Percentiles rank a stretch among this genome's conserved stretches.
Conservation (phyloP, 352 stramenopile genomes). For the Globisporangium radiosum region DNA sequence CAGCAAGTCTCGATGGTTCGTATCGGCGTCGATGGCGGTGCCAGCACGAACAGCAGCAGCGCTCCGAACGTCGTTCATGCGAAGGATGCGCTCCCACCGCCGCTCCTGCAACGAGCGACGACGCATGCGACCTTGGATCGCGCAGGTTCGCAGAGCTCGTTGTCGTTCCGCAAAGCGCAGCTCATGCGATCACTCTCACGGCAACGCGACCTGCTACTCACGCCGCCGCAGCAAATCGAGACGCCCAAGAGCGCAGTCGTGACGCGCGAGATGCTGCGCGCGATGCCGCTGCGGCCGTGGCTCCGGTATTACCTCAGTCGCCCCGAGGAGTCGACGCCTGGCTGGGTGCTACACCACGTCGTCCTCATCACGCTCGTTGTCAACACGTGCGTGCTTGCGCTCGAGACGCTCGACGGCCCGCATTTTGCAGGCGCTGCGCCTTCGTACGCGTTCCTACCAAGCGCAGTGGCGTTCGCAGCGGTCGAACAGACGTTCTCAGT, state of each 20-base stretch:
- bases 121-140: background rate
- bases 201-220: background rate
- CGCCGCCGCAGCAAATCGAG: constrained; percentile 2
- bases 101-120: no score
- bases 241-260: background rate
- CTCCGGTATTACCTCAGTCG: constrained; percentile 33
- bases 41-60: background rate
- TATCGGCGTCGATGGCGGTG: background rate
- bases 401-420: constrained; percentile 46
- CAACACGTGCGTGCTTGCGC: constrained; percentile 33
- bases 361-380: constrained; percentile 25
- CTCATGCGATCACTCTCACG: background rate
- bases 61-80: background rate
- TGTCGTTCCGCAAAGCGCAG: background rate
- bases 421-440: constrained; percentile 31
- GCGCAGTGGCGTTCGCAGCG: constrained; percentile 16
- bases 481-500: constrained; percentile 29
- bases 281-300: constrained; percentile 22
- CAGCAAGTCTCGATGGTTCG: constrained; percentile 1
- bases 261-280: constrained; percentile 17
- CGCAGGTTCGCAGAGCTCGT: background rate
- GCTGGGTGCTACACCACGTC: constrained; percentile 31
- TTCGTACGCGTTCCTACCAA: constrained; percentile 35
- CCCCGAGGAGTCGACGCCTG: constrained; percentile 31
- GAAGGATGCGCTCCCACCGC: no score